Base-by-base conservation (phyloP, 2,329 filamentous ascomycete genomes). In the Aspergillus chevalieri region DNA sequence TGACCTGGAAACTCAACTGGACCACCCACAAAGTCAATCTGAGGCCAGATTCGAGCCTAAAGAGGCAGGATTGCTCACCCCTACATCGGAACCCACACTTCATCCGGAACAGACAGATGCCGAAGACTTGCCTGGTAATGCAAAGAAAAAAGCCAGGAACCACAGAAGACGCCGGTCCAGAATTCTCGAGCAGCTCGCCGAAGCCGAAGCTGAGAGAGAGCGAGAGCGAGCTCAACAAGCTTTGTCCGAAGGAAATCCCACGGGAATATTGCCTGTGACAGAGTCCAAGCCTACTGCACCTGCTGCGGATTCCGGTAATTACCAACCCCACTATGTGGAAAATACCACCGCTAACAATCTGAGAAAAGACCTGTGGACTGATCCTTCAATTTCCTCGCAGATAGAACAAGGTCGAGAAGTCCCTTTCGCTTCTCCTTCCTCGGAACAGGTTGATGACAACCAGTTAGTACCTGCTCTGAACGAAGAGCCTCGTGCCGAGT, bases 71-170 rank as follows among this genome's bases (percentile, higher is more conserved):
- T 6, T 15, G 8, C 15, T 26, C 22, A 26, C 4, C 33, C 36
- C 8, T 15, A 9, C 3, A 19, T 17, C 14, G 19, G 17, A 19
- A 22, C 15, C 47, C 50, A n/a, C 47, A 55, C 7, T 30, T 12
- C 26, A 30, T 10, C 43, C 48, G 6, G 21, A 22, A 22, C 21
- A 22, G 21, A 44, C 57, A 15, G 51, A 56, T 17, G 45, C 52
- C 2, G 58, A 61, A 39, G 47, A 53, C 12, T 59, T 65, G 54
- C 62, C 67, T 6, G 54, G 65, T 34, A 65, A 72, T 45, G 60
- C 62, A 49, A 74, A 71, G 52, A 71, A 74, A 57, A 78, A 76
- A 55, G 72, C 65, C 9, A 78, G 77, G 55, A 77, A 78, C 51
- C 71, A 74, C 26, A 70, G 68, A 53, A 67, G 63, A 52, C 64